A percentile compares a stretch with the other conserved stretches of the same genome.
Conservation (phyloP, 1,284 basidiomycete genomes). For the Apiotrichum domesticum region DNA sequence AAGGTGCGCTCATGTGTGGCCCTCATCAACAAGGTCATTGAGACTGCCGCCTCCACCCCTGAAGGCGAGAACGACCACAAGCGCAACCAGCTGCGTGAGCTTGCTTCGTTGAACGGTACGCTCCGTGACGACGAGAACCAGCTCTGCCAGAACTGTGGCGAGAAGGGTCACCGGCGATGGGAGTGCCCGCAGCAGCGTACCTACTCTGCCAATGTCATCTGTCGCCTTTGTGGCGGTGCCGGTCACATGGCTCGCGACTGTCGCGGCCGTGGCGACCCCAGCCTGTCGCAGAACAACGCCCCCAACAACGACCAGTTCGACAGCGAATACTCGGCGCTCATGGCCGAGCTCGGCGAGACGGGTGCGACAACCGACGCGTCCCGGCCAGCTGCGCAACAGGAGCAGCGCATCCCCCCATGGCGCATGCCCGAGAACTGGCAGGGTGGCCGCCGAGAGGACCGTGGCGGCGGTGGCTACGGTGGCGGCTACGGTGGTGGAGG, state of each 20-base stretch:
- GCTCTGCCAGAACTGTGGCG: slow-evolving; percentile 96
- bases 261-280: slow-evolving; percentile 54
- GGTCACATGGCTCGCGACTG: slow-evolving; percentile 98
- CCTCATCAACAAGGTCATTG: slow-evolving; percentile 96
- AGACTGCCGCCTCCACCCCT: slow-evolving; percentile 96
- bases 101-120: slow-evolving; percentile 96
- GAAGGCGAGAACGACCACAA: slow-evolving; percentile 99
- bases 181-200: slow-evolving; percentile 94
- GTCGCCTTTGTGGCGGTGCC: slow-evolving; percentile 85
- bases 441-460: slow-evolving; percentile 21
- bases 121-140: slow-evolving; percentile 99
- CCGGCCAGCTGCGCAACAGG: slow-evolving; percentile 20
- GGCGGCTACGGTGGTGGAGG: slow-evolving; percentile 13
- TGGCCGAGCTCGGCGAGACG: slow-evolving; percentile 95
- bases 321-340: slow-evolving; percentile 92
- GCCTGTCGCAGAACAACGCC: slow-evolving; percentile 45
- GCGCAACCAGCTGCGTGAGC: slow-evolving; percentile 94
- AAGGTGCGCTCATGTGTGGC: slow-evolving; percentile 86
- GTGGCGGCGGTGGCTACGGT: slow-evolving; percentile 14
- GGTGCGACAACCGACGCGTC: slow-evolving; percentile 40
- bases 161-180: slow-evolving; percentile 79
- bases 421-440: slow-evolving; percentile 50
- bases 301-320: slow-evolving; percentile 58
- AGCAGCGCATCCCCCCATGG: slow-evolving; percentile 49
- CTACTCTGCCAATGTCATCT: slow-evolving; percentile 96